These are phyloP conservation scores for Aspergillus fijiensis DNA, from an alignment of 2,329 filamentous ascomycete species.

Conservation along the genomic window DNA sequence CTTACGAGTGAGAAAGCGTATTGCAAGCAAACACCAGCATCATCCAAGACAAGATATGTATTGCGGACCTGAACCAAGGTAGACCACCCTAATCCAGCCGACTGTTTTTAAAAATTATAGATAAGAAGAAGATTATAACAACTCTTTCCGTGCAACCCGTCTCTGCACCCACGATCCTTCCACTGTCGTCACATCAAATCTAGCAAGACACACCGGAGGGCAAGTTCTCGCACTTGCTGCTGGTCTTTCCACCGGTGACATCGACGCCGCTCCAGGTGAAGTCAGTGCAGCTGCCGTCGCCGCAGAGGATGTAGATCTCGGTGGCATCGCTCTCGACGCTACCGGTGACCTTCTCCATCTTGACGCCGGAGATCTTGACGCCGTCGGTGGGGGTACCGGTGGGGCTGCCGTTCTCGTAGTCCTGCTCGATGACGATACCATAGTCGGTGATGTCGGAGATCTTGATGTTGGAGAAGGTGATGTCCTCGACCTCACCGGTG, in stretches of 20 bases:
- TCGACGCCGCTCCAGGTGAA: conserved; percentile 55
- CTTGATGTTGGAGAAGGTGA: conserved; percentile 56
- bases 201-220: conserved; percentile 40
- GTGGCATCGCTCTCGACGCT: conserved; percentile 35
- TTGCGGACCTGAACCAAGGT: neutral
- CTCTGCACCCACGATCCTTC: neutral
- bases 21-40: no score
- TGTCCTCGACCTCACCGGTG: conserved; percentile 52
- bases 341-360: conserved; percentile 38
- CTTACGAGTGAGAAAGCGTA: no score
- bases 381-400: conserved; percentile 40
- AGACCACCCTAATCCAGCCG: neutral
- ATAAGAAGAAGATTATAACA: neutral
- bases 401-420: conserved; percentile 53
- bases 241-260: conserved; percentile 54
- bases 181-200: neutral
- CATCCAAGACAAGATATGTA: neutral
- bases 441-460: conserved; percentile 45
- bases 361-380: conserved; percentile 44
- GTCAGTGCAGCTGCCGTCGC: conserved; percentile 50
- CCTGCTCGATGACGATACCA: conserved; percentile 60
- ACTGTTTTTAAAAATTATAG: neutral
- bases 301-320: conserved; percentile 58
- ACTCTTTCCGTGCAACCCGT: neutral
- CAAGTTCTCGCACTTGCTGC: conserved; percentile 43